These are phyloP conservation scores for Solanum peruvianum DNA, from an alignment of 257 asterid genomes.

Conservation along the genomic window DNA sequence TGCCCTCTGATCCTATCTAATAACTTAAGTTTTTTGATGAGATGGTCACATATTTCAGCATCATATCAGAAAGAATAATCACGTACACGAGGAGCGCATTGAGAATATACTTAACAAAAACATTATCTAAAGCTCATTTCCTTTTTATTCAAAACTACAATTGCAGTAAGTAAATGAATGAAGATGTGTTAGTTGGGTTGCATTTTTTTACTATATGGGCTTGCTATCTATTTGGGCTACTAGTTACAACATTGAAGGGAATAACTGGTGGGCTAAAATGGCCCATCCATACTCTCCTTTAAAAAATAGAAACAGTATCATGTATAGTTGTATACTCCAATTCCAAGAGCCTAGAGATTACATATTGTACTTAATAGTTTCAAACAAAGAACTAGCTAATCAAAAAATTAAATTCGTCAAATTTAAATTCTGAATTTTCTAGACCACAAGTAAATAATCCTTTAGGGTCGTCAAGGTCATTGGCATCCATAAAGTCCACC, in stretches of 20 bases:
- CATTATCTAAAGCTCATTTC: too few relatives aligned
- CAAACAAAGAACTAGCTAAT: neutral
- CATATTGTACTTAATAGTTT: neutral
- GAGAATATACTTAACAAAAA: too few relatives aligned
- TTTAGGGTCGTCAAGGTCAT: neutral
- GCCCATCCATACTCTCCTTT: neutral
- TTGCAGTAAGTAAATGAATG: too few relatives aligned
- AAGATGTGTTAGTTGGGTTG: too few relatives aligned
- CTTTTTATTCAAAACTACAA: too few relatives aligned
- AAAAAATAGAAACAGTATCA: neutral
- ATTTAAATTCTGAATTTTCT: too few relatives aligned
- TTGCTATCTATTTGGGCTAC: neutral
- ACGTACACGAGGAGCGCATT: too few relatives aligned
- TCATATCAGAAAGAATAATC: too few relatives aligned
- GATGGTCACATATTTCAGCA: too few relatives aligned
- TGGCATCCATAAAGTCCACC: neutral
- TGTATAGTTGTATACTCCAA: neutral
- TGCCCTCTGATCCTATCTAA: too few relatives aligned
- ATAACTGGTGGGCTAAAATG: neutral
- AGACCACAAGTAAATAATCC: neutral
- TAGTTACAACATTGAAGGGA: neutral
- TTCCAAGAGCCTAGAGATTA: neutral
- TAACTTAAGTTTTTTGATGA: too few relatives aligned
- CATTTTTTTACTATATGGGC: neutral
- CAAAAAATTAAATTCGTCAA: neutral